Evolutionary conservation across 1,139 yeast species (phyloP), one percentile per base, ranked within the genome.

Genomic region (Zygotorulaspora mrakii): DNA sequence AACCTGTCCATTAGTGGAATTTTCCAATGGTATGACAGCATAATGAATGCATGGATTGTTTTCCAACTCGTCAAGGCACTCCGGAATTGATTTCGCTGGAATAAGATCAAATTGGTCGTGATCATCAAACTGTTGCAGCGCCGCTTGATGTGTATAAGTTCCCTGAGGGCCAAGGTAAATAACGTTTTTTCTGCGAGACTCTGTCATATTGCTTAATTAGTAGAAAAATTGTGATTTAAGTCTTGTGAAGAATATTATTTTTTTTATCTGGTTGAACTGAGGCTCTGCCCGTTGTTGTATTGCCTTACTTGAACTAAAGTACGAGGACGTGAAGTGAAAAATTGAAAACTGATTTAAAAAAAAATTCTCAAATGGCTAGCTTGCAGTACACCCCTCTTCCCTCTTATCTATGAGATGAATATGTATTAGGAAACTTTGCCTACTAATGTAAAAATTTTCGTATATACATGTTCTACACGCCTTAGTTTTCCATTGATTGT

Each of bases 1-100:
- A 3, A 91, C 98, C 52, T 84, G 91, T 0, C 98, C 98, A 60
- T 91, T 91, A 6, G 96, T 84, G 3, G 96, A 87, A 64, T 91
- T 91, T 56, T 89, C 97, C 52, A 86, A 76, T 1, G 98, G 98
- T 0, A 91, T 84, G n/a, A 88, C 82, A 0, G 94, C 80, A 55
- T 70, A 82, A 43, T 80, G 82, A 14, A 79, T 80, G 4, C 56
- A 50, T 10, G 65, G 64, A 11, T 66, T 62, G 1, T 66, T 54
- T 33, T 71, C 64, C 16, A 82, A 64, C 1, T 67, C 63, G 37
- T 71, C 68, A 58, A 89, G 84, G 58, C 96, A 89, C 28, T 75
- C 79, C 1, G 70, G 71, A 17, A 83, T 80, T 5, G 76, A 64
- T 10, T 61, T 57, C n/a, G 71, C 64, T 10, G 67, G 58, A 3